Conservation (phyloP, 2,329 filamentous ascomycete species). For the Fusarium nygamai region DNA sequence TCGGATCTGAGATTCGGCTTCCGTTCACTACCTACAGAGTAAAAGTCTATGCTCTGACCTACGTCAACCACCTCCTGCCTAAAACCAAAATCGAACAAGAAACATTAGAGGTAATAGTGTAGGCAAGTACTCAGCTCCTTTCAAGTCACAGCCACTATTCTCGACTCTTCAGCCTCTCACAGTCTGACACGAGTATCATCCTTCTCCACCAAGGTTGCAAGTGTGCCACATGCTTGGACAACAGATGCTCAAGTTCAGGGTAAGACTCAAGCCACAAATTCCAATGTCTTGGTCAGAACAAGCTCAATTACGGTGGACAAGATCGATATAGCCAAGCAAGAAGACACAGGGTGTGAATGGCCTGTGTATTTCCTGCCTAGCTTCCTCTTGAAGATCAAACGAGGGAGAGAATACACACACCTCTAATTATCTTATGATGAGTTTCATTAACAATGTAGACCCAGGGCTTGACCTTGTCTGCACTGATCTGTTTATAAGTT, state of each 20-base stretch:
- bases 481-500: not conserved
- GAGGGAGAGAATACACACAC: not conserved
- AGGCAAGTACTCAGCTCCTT: constrained; percentile 8
- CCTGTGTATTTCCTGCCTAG: not conserved
- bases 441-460: not conserved
- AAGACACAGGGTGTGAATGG: not conserved
- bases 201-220: constrained; percentile 25
- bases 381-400: not conserved
- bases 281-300: constrained; percentile 6
- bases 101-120: not conserved
- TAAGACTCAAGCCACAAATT: constrained; percentile 23
- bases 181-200: constrained; percentile 46
- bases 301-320: constrained; percentile 1
- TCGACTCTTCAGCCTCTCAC: constrained; percentile 44
- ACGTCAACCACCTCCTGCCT: constrained; percentile 14
- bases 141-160: constrained; percentile 32
- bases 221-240: constrained; percentile 40
- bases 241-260: constrained; percentile 4
- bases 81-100: not conserved
- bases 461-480: too few relatives aligned
- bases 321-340: constrained; percentile 10
- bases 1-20: constrained; percentile 31
- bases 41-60: constrained; percentile 13
- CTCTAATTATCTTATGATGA: not conserved
- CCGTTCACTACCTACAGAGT: constrained; percentile 1